A percentile compares a stretch with the other conserved stretches of the same genome.
Conservation (phyloP, 345 rosid genomes). For the Hypericum androsaemum region DNA sequence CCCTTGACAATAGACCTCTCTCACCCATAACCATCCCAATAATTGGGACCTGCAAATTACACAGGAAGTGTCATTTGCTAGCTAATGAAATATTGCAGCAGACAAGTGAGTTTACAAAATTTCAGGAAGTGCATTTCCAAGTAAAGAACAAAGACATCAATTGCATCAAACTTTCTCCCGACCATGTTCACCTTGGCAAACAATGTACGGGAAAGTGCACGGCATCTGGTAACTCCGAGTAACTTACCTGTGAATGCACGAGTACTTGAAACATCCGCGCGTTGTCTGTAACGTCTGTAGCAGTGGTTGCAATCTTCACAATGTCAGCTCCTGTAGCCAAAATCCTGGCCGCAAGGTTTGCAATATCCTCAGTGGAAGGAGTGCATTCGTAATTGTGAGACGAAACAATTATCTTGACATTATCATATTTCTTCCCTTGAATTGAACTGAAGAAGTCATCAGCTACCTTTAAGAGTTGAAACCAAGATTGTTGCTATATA, state of each 20-base stretch:
- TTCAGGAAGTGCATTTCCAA: too few relatives aligned
- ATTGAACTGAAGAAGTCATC: slow-evolving; percentile 30
- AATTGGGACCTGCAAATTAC: slow-evolving; percentile 38
- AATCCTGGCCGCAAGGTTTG: slow-evolving; percentile 43
- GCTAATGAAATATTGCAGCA: background rate
- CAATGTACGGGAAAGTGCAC: too few relatives aligned
- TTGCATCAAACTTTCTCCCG: too few relatives aligned
- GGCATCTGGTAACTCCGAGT: too few relatives aligned
- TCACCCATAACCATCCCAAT: slow-evolving; percentile 55
- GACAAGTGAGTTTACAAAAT: background rate
- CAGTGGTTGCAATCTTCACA: slow-evolving; percentile 52
- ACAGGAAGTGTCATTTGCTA: slow-evolving; percentile 7
- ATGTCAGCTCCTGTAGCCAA: slow-evolving; percentile 57
- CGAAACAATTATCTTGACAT: slow-evolving; percentile 44
- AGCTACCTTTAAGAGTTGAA: slow-evolving; percentile 39
- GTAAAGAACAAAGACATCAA: too few relatives aligned
- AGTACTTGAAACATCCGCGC: slow-evolving; percentile 40
- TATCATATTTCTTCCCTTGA: slow-evolving; percentile 39
- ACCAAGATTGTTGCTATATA: slow-evolving; percentile 6
- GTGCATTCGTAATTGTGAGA: slow-evolving; percentile 49
- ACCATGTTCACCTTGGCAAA: too few relatives aligned
- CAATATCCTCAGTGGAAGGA: slow-evolving; percentile 42
- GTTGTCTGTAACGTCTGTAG: slow-evolving; percentile 41
- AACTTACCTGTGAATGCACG: slow-evolving; percentile 44
- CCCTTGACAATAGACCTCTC: slow-evolving; percentile 48